These are phyloP conservation scores for Sonneratia alba DNA, from an alignment of 345 rosid genomes.

Conservation along the genomic window DNA sequence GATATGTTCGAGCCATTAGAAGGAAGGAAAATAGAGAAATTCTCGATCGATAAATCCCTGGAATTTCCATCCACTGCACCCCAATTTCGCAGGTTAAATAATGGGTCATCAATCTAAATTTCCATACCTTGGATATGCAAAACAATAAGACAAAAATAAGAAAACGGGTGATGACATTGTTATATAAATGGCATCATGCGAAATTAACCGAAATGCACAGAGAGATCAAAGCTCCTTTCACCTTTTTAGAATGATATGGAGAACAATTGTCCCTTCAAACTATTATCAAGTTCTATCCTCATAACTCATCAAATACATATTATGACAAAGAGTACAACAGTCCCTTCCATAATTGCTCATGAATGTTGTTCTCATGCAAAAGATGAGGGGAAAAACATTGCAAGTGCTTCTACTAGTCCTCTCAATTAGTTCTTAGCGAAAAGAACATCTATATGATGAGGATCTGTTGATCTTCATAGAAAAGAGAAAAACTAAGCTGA, in stretches of 20 bases:
- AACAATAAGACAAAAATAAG: background rate
- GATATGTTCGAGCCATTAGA: conserved; percentile 16
- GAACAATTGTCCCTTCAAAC: background rate
- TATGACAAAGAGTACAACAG: background rate
- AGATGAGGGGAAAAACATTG: background rate
- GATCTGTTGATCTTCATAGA: background rate
- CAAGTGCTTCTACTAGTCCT: background rate
- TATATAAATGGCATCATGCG: background rate
- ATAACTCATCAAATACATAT: background rate
- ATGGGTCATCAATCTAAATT: background rate
- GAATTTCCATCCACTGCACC: background rate
- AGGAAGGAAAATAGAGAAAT: background rate
- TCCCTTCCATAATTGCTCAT: background rate
- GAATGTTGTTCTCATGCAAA: background rate
- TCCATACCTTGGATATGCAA: background rate
- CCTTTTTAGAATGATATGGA: background rate
- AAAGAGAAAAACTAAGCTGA: background rate
- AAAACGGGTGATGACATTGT: background rate
- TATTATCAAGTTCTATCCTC: background rate
- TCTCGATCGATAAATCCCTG: background rate
- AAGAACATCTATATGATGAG: background rate
- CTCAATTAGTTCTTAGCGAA: background rate
- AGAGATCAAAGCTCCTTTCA: background rate
- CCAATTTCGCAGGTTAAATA: background rate
- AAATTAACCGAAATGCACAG: background rate